Evolutionary conservation across 495 filamentous ascomycete genomes (phyloP), one percentile per base, ranked within the genome.

Genomic region (Ramalina intermedia): DNA sequence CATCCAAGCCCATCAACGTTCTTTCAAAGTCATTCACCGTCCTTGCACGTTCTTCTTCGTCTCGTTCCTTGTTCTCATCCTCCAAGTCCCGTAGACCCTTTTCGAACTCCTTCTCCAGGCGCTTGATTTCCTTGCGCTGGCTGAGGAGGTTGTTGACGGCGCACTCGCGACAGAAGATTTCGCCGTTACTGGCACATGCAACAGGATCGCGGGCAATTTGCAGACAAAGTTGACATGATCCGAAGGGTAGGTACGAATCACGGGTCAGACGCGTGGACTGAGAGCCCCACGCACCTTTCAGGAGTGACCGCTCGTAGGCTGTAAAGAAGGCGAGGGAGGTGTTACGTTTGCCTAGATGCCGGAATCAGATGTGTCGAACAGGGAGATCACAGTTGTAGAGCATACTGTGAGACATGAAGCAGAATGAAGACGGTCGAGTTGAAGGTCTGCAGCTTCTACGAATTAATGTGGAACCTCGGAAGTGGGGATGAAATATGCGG

Each of bases 91-190:
- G 63, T 49, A 69, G 63, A 53, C 75, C 69, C 40, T 69, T 63
- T 59, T 86, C 85, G 39, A 71, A 66, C 39, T 79, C 73, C 49
- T 75, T 78, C 58, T 88, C 86, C 13, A 82, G 55, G 0, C 91
- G 74, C 59, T 90, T 93, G 57, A 96, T 94, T 62, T 96, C 93
- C 65, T 91, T 85, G 52, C 85, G 76, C 65, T 98, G 91, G 8
- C 86, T 76, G 1, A 98, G 73, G 38, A 98, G 79, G 60, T 96
- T 94, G 57, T 68, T 85, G 24, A 96, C 78, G 9, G 89, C 88
- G 66, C 91, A 98, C 64, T 98, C 91, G 50, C 87, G 77, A 59
- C 91, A 98, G 67, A 96, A 96, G n/a, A 98, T 73, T 61, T 96
- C 88, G 43, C 90, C 91, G 51, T 84, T 78, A 0, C 74, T 74